A percentile compares a stretch with the other conserved stretches of the same genome.
These are phyloP conservation scores for Saturnispora diversa DNA, from an alignment of 805 yeast species.

Conservation along the genomic window DNA sequence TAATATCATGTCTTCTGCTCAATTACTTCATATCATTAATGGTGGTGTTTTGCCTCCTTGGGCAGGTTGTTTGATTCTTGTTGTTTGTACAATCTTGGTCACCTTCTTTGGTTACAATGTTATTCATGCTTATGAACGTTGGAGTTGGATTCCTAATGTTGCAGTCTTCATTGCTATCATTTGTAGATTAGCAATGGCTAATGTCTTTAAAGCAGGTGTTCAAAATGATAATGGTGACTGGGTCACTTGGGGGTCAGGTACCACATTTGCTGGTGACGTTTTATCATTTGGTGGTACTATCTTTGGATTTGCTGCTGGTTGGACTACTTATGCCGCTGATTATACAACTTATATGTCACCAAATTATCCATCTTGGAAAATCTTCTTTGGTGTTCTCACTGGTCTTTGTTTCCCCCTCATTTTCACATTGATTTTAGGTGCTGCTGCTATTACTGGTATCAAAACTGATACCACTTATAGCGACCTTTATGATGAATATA, in stretches of 20 bases:
- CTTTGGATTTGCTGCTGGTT: slow-evolving; percentile 87
- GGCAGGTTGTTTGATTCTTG: slow-evolving; percentile 80
- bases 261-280: slow-evolving; percentile 64
- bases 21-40: slow-evolving; percentile 70
- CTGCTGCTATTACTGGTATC: slow-evolving; percentile 73
- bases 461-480: slow-evolving; percentile 38
- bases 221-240: slow-evolving; percentile 23
- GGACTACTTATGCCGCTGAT: slow-evolving; percentile 91
- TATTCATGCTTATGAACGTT: slow-evolving; percentile 76
- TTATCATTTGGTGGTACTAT: slow-evolving; percentile 75
- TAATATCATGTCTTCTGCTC: slow-evolving; percentile 84
- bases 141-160: slow-evolving; percentile 80
- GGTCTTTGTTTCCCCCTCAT: slow-evolving; percentile 65
- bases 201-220: slow-evolving; percentile 50
- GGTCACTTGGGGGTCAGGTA: slow-evolving; percentile 42
- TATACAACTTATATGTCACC: slow-evolving; percentile 82
- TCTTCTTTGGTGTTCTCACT: slow-evolving; percentile 53
- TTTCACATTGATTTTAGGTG: slow-evolving; percentile 74
- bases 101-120: slow-evolving; percentile 79
- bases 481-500: slow-evolving; percentile 42
- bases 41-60: slow-evolving; percentile 64
- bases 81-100: slow-evolving; percentile 58
- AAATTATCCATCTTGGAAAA: slow-evolving; percentile 46
- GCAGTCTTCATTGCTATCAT: slow-evolving; percentile 69
- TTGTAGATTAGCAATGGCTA: slow-evolving; percentile 62